A percentile compares a stretch with the other conserved stretches of the same genome.
phyloP scores from a whole-genome alignment of 2,329 filamentous ascomycete species.

The Fusarium caatingaense region DNA sequence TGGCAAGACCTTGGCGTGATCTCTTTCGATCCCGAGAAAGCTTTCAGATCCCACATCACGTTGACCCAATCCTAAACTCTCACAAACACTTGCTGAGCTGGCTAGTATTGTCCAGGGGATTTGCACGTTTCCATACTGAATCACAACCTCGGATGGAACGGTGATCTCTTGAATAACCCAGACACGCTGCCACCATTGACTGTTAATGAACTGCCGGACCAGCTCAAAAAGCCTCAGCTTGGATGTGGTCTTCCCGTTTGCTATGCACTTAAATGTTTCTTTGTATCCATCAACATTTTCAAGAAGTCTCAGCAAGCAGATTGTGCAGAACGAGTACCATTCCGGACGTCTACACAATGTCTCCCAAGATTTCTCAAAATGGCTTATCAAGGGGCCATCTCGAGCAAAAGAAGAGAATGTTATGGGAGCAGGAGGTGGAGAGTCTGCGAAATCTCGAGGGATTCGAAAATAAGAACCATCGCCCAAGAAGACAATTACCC shows the following conservation, averaged over 20 bases:
- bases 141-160: fast-evolving
- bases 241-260: not conserved
- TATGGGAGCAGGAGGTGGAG: too few species aligned
- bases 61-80: not conserved
- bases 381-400: too few species aligned
- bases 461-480: too few species aligned
- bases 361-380: too few species aligned
- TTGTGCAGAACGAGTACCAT: not conserved
- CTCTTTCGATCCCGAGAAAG: not conserved
- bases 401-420: too few species aligned
- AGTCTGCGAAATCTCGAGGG: too few species aligned
- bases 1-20: not conserved
- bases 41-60: fast-evolving
- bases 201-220: not conserved
- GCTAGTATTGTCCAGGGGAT: not conserved
- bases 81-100: fast-evolving
- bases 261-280: fast-evolving
- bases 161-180: not conserved
- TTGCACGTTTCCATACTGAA: not conserved
- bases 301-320: not conserved
- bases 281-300: not conserved
- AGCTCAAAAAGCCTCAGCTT: not conserved
- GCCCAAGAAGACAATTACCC: too few species aligned
- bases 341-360: not conserved
- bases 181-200: not conserved